These are phyloP conservation scores for Rhodotorula sp. DNA, from an alignment of 1,284 basidiomycete species.

Conservation along the genomic window DNA sequence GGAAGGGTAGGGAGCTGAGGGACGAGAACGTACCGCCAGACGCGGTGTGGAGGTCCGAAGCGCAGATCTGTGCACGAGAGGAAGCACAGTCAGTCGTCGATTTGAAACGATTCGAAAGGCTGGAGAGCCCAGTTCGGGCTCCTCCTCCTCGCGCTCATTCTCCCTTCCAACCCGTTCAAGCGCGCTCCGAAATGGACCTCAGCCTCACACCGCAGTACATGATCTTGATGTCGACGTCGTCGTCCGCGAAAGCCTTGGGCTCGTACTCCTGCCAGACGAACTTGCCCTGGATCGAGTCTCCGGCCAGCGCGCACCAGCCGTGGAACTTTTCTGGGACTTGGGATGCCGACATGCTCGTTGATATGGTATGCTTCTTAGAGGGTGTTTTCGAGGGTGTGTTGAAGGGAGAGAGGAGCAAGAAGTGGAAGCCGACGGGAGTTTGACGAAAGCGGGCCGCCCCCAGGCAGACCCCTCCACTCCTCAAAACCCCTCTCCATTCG, in stretches of 20 bases:
- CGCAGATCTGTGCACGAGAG: slow-evolving; percentile 21
- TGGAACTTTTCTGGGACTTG: slow-evolving; percentile 37
- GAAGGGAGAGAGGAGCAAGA: too few species aligned
- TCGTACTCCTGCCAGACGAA: slow-evolving; percentile 49
- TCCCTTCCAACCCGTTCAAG: too few species aligned
- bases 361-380: too few species aligned
- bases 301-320: slow-evolving; percentile 49
- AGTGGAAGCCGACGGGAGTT: too few species aligned
- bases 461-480: too few species aligned
- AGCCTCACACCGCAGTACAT: slow-evolving; percentile 29
- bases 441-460: too few species aligned
- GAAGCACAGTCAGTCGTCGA: neutral
- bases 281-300: slow-evolving; percentile 49
- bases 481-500: too few species aligned
- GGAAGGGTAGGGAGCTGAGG: too few species aligned
- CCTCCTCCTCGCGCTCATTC: too few species aligned
- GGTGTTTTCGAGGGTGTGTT: neutral
- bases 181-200: too few species aligned
- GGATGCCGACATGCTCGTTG: neutral
- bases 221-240: slow-evolving; percentile 50
- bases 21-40: slow-evolving; percentile 2
- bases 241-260: slow-evolving; percentile 50
- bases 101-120: neutral
- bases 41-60: slow-evolving; percentile 37
- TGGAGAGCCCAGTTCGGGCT: too few species aligned